These are phyloP conservation scores for Dothiorella sarmentorum DNA, from an alignment of 2,329 filamentous ascomycete species.

Conservation along the genomic window DNA sequence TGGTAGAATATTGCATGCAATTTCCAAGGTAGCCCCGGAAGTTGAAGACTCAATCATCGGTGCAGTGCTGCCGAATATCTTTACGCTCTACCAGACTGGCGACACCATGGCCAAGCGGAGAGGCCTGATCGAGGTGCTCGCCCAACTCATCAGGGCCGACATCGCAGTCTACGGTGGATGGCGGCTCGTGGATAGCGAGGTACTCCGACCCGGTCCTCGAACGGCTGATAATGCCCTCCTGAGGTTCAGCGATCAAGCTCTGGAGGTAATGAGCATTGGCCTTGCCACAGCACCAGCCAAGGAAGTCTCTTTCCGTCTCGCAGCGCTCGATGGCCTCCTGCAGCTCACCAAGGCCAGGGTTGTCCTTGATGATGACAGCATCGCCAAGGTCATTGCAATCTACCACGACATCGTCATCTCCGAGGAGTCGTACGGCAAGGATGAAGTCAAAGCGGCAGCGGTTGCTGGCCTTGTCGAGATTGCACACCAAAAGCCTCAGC, in stretches of 20 bases:
- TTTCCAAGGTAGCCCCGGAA: conserved; percentile 53
- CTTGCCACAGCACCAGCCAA: conserved; percentile 43
- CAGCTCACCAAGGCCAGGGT: conserved; percentile 42
- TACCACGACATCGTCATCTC: conserved; percentile 60
- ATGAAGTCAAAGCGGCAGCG: conserved; percentile 57
- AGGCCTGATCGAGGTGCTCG: conserved; percentile 59
- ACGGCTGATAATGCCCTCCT: conserved; percentile 37
- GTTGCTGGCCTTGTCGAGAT: conserved; percentile 58
- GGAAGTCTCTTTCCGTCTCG: conserved; percentile 50
- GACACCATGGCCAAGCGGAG: conserved; percentile 61
- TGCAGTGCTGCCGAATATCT: conserved; percentile 55
- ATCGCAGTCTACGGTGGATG: conserved; percentile 56
- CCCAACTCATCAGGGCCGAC: conserved; percentile 57
- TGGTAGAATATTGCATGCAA: conserved; percentile 56
- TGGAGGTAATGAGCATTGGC: conserved; percentile 43
- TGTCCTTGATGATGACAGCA: conserved; percentile 41
- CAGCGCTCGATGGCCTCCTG: conserved; percentile 43
- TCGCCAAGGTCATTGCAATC: conserved; percentile 54
- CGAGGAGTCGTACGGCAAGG: conserved; percentile 54
- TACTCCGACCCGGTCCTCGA: conserved; percentile 18
- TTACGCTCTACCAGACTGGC: conserved; percentile 59
- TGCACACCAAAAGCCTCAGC: conserved; percentile 58
- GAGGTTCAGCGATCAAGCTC: conserved; percentile 39
- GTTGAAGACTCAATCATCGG: conserved; percentile 56
- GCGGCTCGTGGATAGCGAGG: conserved; percentile 43